These are phyloP conservation scores for Xylaria intraflava DNA, from an alignment of 495 filamentous ascomycete genomes.

Conservation along the genomic window DNA sequence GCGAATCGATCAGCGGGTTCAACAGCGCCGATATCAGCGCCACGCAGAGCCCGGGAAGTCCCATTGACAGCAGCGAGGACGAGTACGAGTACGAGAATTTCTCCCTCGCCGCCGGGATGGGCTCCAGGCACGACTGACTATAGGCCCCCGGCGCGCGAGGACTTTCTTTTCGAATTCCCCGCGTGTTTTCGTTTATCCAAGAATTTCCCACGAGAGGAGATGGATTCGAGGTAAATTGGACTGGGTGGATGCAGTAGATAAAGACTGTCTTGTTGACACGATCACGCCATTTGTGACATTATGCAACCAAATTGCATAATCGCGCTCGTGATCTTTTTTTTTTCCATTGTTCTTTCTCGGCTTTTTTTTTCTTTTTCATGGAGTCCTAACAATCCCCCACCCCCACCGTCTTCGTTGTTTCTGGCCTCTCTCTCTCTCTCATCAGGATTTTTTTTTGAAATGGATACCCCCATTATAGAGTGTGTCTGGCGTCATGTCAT, in stretches of 20 bases:
- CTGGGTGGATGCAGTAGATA: slow-evolving; percentile 10
- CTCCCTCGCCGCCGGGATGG: slow-evolving; percentile 24
- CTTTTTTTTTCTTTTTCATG: slow-evolving; percentile 3
- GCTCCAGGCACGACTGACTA: slow-evolving; percentile 23
- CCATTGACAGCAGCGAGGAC: slow-evolving; percentile 38
- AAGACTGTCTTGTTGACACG: slow-evolving; percentile 24
- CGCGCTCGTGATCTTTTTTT: slow-evolving; percentile 9
- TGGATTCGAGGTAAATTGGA: slow-evolving; percentile 5
- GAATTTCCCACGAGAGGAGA: too few species aligned
- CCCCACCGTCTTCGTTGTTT: background rate
- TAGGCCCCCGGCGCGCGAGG: too few species aligned
- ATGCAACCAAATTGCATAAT: slow-evolving; percentile 21
- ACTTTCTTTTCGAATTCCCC: too few species aligned
- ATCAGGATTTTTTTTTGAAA: background rate
- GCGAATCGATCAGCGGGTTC: slow-evolving; percentile 24
- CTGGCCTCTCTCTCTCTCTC: background rate
- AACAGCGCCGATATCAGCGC: slow-evolving; percentile 36
- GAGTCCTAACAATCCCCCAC: slow-evolving; percentile 4
- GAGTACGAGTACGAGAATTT: slow-evolving; percentile 35
- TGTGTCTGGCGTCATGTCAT: slow-evolving; percentile 15
- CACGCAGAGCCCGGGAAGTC: slow-evolving; percentile 37
- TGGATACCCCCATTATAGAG: slow-evolving; percentile 27
- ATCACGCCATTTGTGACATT: slow-evolving; percentile 31
- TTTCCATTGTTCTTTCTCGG: background rate
- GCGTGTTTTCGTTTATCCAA: too few species aligned